These are phyloP conservation scores for Kodamaea sp. DNA, from an alignment of 1,139 yeast genomes.

Conservation along the genomic window DNA sequence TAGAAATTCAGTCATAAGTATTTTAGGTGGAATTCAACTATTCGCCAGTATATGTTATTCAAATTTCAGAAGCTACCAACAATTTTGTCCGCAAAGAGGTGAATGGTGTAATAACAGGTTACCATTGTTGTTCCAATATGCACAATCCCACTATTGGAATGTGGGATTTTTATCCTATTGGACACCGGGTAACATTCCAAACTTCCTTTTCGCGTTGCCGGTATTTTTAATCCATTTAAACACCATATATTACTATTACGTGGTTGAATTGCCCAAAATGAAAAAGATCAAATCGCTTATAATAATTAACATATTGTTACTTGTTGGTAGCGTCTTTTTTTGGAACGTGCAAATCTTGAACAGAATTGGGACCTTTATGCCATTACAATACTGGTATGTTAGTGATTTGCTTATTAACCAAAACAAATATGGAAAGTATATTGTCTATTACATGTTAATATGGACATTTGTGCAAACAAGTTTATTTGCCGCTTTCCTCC, in stretches of 20 bases:
- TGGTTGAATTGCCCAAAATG: constrained; percentile 30
- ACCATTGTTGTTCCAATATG: constrained; percentile 68
- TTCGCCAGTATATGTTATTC: constrained; percentile 42
- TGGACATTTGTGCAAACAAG: constrained; percentile 61
- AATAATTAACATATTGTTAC: constrained; percentile 37
- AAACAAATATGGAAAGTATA: constrained; percentile 19
- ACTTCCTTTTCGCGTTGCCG: constrained; percentile 77
- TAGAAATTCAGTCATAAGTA: constrained; percentile 23
- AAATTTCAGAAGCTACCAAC: constrained; percentile 51
- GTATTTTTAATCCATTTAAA: constrained; percentile 41
- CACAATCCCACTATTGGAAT: constrained; percentile 82
- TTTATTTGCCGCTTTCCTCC: constrained; percentile 63
- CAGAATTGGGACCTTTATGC: constrained; percentile 72
- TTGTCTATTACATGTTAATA: constrained; percentile 41
- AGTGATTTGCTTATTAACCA: constrained; percentile 25
- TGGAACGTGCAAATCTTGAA: constrained; percentile 88
- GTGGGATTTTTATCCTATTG: constrained; percentile 79
- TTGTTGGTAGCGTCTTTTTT: constrained; percentile 51
- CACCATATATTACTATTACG: constrained; percentile 28
- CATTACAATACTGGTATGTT: constrained; percentile 70
- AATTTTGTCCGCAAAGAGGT: constrained; percentile 61
- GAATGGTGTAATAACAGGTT: constrained; percentile 67
- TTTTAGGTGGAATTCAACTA: constrained; percentile 55
- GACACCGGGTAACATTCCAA: constrained; percentile 77
- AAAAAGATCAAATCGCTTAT: constrained; percentile 30